These are phyloP conservation scores for Lichtheimia hyalospora DNA, from an alignment of 371 early-diverging fungal genomes.

Conservation along the genomic window DNA sequence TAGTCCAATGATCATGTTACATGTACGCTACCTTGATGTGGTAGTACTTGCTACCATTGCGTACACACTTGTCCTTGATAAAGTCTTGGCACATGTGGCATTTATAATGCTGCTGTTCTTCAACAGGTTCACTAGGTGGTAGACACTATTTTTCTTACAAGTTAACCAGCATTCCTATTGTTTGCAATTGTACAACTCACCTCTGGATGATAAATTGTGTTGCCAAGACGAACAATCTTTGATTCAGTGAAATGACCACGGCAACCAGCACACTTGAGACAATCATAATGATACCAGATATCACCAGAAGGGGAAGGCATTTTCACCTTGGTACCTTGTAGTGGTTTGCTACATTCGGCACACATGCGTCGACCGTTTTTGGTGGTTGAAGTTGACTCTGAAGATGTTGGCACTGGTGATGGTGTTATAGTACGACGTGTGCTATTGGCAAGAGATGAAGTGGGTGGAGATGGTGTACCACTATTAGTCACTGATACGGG, in stretches of 20 bases:
- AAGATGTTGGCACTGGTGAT: too few species aligned
- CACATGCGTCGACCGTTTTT: neutral
- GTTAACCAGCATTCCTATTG: neutral
- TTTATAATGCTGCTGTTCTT: conserved; percentile 7
- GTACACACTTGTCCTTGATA: conserved; percentile 56
- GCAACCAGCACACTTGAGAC: conserved; percentile 71
- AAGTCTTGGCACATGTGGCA: conserved; percentile 49
- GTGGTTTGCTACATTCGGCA: conserved; percentile 22
- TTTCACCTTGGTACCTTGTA: conserved; percentile 22
- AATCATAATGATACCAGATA: conserved; percentile 64
- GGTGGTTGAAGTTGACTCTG: neutral
- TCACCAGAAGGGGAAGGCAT: conserved; percentile 23
- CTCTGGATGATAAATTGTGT: conserved; percentile 48
- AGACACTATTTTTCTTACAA: conserved; percentile 1
- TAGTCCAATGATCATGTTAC: neutral
- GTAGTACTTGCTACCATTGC: conserved; percentile 46
- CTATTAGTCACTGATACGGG: neutral
- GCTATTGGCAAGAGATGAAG: neutral
- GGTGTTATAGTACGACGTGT: too few species aligned
- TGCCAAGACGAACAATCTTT: conserved; percentile 47
- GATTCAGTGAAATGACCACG: conserved; percentile 63
- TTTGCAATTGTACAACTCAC: conserved; percentile 16
- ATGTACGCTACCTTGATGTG: conserved; percentile 39
- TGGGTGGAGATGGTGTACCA: neutral
- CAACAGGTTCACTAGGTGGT: neutral